Evolutionary conservation across 2,329 filamentous ascomycete species (phyloP), one percentile per base, ranked within the genome.

Genomic region (Drechslera avenae): DNA sequence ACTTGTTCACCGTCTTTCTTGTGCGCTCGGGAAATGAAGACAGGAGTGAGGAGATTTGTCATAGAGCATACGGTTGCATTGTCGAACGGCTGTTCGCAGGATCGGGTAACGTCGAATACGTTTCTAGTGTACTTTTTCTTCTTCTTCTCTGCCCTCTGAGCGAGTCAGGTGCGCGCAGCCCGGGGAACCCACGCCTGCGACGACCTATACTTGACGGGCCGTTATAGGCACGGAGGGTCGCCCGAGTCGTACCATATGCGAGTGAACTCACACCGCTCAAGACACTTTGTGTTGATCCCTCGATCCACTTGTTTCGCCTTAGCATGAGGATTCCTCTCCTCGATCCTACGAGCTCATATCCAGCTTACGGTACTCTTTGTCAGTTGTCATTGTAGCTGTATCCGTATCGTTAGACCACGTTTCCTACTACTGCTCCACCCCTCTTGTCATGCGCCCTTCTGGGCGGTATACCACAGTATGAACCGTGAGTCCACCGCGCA

Each of bases 11-110:
- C 52, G 46, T 50, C 46, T 54, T 51, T 57, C 44, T 30, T 44
- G 42, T 44, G 21, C 21, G 8, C 8, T 7, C 8, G 33, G 12
- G 14, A 41, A 12, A 28, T 3, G 18, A 35, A 13, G 6, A 8
- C 8, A 23, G 16, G 16, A 19, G 40, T 39, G 26, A 31, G 34
- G 34, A 31, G 14, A 18, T 26, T 46, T 26, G 36, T 30, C 16
- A 16, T n/a, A 18, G 34, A 21, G 36, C 33, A 36, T 14, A 21
- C 9, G 21, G 18, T 9, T 39, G 50, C 39, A 35, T 49, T 39
- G 34, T 40, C 17, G 37, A 54, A 51, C 47, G 51, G 42, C 41
- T 50, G 51, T 54, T 54, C 46, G 46, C 46, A 54, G 51, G 33
- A 46, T 50, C 42, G 31, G 16, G 39, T 28, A 28, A 28, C 26